These are phyloP conservation scores for Acanthamoeba healyi DNA, from an alignment of 208 protist species.

Conservation along the genomic window DNA sequence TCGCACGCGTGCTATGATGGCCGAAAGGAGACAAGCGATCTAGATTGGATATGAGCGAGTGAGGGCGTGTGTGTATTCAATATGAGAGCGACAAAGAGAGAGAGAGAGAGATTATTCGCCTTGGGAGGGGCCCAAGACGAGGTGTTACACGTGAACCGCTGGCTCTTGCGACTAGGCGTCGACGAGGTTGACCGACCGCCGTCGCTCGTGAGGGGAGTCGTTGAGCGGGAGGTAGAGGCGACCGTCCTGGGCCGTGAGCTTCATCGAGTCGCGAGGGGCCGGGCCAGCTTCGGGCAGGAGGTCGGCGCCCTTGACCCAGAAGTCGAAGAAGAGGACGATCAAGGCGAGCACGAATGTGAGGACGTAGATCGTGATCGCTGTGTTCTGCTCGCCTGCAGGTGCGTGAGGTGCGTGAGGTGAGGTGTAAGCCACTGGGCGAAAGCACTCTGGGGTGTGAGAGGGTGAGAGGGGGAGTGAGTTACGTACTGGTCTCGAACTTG, in stretches of 20 bases:
- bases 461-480: background rate
- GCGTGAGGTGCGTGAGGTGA: background rate
- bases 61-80: too few relatives aligned
- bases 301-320: conserved; percentile 34
- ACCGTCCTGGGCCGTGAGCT: background rate
- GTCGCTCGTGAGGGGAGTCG: background rate
- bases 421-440: background rate
- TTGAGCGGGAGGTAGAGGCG: background rate
- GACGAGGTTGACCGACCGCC: background rate
- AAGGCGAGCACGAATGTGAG: conserved; percentile 8
- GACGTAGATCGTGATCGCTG: background rate
- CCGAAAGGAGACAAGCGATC: too few relatives aligned
- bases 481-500: background rate
- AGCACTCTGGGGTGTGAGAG: too few relatives aligned
- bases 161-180: background rate
- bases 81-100: too few relatives aligned
- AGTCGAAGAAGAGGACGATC: conserved; percentile 18
- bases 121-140: too few relatives aligned
- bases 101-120: too few relatives aligned
- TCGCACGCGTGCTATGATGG: too few relatives aligned
- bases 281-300: background rate
- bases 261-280: background rate
- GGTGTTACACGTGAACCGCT: too few relatives aligned
- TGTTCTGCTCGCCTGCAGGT: background rate
- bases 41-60: too few relatives aligned